Conservation (phyloP, 2,329 filamentous ascomycete species). For the Fragosphaeria purpurea region DNA sequence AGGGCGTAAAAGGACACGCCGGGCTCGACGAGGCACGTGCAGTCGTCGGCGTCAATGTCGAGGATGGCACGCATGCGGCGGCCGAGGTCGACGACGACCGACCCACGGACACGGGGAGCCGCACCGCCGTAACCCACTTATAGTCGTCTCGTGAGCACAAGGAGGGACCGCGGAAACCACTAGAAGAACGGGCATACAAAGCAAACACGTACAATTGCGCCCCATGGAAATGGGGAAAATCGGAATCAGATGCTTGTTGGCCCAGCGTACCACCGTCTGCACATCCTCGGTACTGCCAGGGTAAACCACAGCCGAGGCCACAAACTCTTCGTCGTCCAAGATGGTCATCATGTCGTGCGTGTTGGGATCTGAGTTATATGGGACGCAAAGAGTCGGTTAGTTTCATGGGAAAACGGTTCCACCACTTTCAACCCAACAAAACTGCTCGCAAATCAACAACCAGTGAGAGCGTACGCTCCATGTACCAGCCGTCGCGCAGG, state of each 20-base stretch:
- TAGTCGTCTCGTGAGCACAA: background rate
- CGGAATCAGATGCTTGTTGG: constrained; percentile 25
- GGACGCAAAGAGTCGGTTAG: background rate
- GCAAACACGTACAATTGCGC: constrained; percentile 20
- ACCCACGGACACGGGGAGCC: constrained; percentile 31
- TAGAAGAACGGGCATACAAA: too few species aligned
- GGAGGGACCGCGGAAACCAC: too few species aligned
- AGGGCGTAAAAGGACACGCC: constrained; percentile 31
- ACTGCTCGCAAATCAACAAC: background rate
- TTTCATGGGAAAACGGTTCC: background rate
- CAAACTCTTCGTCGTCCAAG: constrained; percentile 33
- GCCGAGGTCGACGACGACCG: constrained; percentile 31
- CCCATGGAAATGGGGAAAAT: constrained; percentile 28
- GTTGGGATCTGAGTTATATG: constrained; percentile 21
- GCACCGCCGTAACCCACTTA: constrained; percentile 32
- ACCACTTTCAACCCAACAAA: too few species aligned
- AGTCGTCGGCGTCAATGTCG: constrained; percentile 27
- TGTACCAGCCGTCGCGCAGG: constrained; percentile 29
- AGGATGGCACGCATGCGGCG: constrained; percentile 30
- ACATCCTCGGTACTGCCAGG: constrained; percentile 22
- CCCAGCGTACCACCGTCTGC: constrained; percentile 22
- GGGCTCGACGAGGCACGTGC: constrained; percentile 31
- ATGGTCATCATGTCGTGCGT: constrained; percentile 33
- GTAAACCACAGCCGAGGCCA: constrained; percentile 32
- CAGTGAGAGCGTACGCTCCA: constrained; percentile 17